phyloP scores from a whole-genome alignment of 306 rosid species.

The Ceratonia siliqua region DNA sequence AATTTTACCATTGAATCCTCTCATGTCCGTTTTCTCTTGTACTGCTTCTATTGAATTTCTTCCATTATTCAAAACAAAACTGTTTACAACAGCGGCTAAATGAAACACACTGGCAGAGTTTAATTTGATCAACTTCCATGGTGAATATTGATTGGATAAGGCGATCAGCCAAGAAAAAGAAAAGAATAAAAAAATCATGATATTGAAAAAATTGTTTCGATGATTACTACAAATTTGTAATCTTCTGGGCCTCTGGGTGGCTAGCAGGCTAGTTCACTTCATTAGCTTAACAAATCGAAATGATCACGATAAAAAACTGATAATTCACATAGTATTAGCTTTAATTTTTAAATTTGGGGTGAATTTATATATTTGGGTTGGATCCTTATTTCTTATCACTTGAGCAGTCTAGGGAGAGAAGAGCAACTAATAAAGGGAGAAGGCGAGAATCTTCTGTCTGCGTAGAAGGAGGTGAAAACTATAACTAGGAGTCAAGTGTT shows the following conservation, averaged over 20 bases:
- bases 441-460: not conserved
- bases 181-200: too few relatives aligned
- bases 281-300: not conserved
- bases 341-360: too few relatives aligned
- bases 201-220: not conserved
- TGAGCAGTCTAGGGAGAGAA: too few relatives aligned
- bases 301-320: too few relatives aligned
- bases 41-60: not conserved
- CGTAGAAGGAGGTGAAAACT: not conserved
- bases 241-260: not conserved
- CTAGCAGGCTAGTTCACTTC: not conserved
- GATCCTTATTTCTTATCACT: too few relatives aligned
- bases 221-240: not conserved
- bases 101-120: not conserved
- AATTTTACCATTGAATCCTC: not conserved
- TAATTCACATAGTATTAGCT: too few relatives aligned
- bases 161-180: not conserved
- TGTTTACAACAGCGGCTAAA: not conserved
- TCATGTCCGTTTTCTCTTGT: constrained; percentile 12
- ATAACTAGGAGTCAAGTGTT: not conserved
- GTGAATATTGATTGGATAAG: not conserved
- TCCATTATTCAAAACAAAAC: not conserved
- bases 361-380: too few relatives aligned
- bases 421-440: not conserved
- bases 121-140: not conserved